Conservation (phyloP, 1,139 yeast species). For the Entelexis paramagnoliae region DNA sequence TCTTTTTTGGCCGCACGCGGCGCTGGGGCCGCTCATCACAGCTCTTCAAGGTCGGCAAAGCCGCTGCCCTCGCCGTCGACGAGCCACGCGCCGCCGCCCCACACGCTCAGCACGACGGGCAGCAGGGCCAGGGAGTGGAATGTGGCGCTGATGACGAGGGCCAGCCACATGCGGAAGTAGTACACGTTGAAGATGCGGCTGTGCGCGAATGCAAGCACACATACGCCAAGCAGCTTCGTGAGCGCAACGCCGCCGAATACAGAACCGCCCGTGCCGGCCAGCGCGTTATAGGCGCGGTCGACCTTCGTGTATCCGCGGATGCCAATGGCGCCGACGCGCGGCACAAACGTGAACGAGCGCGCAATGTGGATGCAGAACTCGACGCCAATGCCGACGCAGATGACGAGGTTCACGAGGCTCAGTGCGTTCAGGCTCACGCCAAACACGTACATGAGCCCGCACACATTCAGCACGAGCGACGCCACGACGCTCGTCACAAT, state of each 20-base stretch:
- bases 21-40: background rate
- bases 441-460: conserved; percentile 70
- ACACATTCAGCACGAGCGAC: conserved; percentile 59
- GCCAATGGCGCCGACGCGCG: conserved; percentile 25
- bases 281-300: conserved; percentile 47
- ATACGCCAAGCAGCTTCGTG: conserved; percentile 80
- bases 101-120: conserved; percentile 58
- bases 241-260: conserved; percentile 83
- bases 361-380: conserved; percentile 87
- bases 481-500: conserved; percentile 50
- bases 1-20: background rate
- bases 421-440: conserved; percentile 78
- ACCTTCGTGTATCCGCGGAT: conserved; percentile 25
- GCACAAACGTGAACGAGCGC: conserved; percentile 54
- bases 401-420: conserved; percentile 73
- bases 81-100: conserved; percentile 47
- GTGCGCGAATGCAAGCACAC: conserved; percentile 73
- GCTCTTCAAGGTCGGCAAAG: conserved; percentile 21
- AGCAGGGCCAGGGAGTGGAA: conserved; percentile 66
- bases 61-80: conserved; percentile 19
- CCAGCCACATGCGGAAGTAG: conserved; percentile 93
- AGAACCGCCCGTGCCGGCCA: conserved; percentile 71
- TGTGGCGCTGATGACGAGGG: conserved; percentile 65
- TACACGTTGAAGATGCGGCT: conserved; percentile 83
- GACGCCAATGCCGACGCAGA: conserved; percentile 85